Percentiles rank a stretch among this genome's conserved stretches.
Conservation (phyloP, 495 filamentous ascomycete genomes). For the Aspergillus mulundensis region DNA sequence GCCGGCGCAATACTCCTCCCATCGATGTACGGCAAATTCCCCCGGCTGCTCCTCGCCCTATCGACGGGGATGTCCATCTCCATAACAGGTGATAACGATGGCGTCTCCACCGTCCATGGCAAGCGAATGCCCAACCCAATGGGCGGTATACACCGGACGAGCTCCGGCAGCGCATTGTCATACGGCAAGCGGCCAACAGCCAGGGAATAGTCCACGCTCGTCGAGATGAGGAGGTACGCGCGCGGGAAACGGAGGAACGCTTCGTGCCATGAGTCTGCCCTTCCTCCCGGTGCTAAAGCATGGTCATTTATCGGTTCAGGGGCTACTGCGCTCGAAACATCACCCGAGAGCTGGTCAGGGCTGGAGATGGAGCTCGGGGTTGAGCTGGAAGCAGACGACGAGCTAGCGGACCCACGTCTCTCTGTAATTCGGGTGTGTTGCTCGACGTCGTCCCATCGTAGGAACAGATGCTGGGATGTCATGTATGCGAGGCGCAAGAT, state of each 20-base stretch:
- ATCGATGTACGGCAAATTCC: no score
- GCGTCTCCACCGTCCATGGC: constrained; percentile 20
- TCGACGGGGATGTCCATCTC: no score
- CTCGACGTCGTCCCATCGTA: constrained; percentile 4
- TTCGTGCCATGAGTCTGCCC: constrained; percentile 28
- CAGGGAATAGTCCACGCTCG: constrained; percentile 28
- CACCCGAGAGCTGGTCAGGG: not conserved
- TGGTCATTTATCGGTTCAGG: no score
- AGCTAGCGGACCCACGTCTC: not conserved
- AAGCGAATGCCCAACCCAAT: constrained; percentile 22
- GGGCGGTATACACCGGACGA: constrained; percentile 22
- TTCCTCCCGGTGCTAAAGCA: no score
- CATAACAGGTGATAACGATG: no score
- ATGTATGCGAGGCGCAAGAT: constrained; percentile 31
- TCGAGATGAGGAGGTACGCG: constrained; percentile 34
- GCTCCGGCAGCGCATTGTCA: constrained; percentile 21
- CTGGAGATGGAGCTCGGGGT: not conserved
- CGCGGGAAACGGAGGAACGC: constrained; percentile 30
- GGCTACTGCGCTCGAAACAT: no score
- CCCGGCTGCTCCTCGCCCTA: no score
- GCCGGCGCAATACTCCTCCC: no score
- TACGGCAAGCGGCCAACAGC: constrained; percentile 26
- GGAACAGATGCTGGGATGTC: constrained; percentile 28
- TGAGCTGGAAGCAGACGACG: not conserved
- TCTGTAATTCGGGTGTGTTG: not conserved